These are phyloP conservation scores for Amanita jacksonii DNA, from an alignment of 768 basidiomycete genomes.

Conservation along the genomic window DNA sequence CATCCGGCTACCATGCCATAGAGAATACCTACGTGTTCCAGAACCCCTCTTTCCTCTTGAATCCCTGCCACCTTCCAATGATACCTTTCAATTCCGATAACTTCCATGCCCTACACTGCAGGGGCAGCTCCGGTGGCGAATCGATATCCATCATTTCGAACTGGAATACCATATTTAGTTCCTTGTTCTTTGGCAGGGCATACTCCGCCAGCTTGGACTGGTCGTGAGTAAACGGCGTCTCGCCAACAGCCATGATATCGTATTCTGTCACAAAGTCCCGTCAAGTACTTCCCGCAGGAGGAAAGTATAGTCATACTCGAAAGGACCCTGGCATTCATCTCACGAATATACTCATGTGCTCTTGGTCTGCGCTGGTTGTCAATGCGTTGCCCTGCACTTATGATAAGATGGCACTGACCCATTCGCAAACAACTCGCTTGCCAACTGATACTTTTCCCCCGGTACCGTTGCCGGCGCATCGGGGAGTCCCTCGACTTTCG, in stretches of 20 bases:
- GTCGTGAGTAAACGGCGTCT: conserved; percentile 49
- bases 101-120: conserved; percentile 39
- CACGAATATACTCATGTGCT: conserved; percentile 57
- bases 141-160: conserved; percentile 58
- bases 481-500: conserved; percentile 52
- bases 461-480: conserved; percentile 53
- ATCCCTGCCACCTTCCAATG: conserved; percentile 46
- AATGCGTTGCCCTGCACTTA: not conserved
- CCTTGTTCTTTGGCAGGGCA: conserved; percentile 45
- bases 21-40: conserved; percentile 49
- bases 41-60: conserved; percentile 46
- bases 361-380: conserved; percentile 33
- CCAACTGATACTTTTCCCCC: conserved; percentile 42
- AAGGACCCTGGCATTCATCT: conserved; percentile 56
- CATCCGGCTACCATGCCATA: conserved; percentile 7
- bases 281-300: conserved; percentile 17
- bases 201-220: conserved; percentile 43
- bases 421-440: conserved; percentile 44
- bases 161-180: conserved; percentile 58
- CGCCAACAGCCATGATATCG: conserved; percentile 58
- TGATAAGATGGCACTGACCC: conserved; percentile 33
- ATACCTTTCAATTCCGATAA: conserved; percentile 42
- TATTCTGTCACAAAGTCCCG: conserved; percentile 25
- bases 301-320: too few relatives aligned
- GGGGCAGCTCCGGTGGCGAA: conserved; percentile 28